Conservation (phyloP, 2,329 filamentous ascomycete genomes). For the Botrytis elliptica region DNA sequence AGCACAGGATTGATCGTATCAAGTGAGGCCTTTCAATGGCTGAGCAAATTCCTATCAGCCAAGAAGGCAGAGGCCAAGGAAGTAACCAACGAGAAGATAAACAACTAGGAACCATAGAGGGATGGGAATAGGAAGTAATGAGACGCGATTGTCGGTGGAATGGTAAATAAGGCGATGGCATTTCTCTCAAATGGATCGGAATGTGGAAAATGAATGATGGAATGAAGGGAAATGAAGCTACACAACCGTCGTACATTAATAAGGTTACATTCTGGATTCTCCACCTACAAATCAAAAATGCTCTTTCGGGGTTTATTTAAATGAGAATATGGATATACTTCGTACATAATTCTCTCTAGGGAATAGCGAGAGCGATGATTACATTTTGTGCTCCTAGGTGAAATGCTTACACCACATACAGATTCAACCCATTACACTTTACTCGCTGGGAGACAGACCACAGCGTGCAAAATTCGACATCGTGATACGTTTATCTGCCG, state of each 20-base stretch:
- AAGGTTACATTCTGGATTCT: neutral
- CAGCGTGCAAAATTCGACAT: neutral
- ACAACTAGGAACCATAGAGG: conserved; percentile 2
- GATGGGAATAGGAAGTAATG: neutral
- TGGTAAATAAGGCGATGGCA: neutral
- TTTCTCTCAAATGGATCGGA: neutral
- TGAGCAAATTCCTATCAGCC: conserved; percentile 56
- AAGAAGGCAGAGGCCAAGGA: conserved; percentile 64
- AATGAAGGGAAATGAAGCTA: neutral
- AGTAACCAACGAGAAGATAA: conserved; percentile 48
- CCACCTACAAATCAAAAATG: neutral
- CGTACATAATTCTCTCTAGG: neutral
- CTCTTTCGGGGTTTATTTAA: neutral
- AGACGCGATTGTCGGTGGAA: neutral
- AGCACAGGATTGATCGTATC: conserved; percentile 66
- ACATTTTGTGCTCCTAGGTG: neutral
- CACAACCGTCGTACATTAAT: neutral
- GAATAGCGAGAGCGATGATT: neutral
- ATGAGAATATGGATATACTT: neutral
- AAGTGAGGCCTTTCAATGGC: conserved; percentile 61
- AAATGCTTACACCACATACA: neutral
- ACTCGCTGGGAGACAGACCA: neutral
- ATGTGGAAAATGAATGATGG: conserved; percentile 4
- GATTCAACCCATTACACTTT: neutral
- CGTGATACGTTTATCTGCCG: neutral